Evolutionary conservation across 2,329 filamentous ascomycete species (phyloP).

Genomic region (Paraphaeosphaeria sporulosa): DNA sequence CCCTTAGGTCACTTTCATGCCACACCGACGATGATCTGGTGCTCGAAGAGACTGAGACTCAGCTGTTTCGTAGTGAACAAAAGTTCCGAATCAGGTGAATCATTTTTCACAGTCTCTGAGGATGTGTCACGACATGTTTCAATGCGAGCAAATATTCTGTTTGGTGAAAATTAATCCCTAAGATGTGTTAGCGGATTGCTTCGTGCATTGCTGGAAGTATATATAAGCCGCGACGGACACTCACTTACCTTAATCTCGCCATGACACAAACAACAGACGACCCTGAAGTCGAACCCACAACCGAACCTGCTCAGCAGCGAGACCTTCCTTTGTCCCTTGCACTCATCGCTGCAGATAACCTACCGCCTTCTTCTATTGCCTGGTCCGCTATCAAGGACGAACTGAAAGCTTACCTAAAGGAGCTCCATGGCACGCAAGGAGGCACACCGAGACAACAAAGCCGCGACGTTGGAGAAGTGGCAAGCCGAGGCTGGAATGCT

Average conservation of each 20-base stretch:
- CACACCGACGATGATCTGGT: too few species aligned
- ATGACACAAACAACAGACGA: not conserved
- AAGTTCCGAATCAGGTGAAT: too few species aligned
- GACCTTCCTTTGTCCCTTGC: not conserved
- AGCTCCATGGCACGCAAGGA: not conserved
- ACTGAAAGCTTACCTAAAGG: not conserved
- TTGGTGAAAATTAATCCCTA: too few species aligned
- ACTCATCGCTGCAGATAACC: not conserved
- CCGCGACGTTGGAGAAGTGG: not conserved
- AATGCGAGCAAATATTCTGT: too few species aligned
- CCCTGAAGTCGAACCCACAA: not conserved
- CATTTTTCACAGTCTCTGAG: too few species aligned
- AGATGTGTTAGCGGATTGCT: too few species aligned
- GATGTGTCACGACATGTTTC: too few species aligned
- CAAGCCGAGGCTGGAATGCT: not conserved
- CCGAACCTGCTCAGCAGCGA: not conserved
- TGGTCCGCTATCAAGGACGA: not conserved
- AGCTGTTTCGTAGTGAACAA: too few species aligned
- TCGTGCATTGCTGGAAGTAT: too few species aligned
- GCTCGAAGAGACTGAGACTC: too few species aligned
- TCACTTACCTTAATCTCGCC: not conserved
- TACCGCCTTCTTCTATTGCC: not conserved
- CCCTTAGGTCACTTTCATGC: too few species aligned
- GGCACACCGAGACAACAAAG: not conserved
- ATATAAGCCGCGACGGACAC: too few species aligned